Conservation (phyloP, 1,139 yeast genomes). For the Scheffersomyces insectosa region DNA sequence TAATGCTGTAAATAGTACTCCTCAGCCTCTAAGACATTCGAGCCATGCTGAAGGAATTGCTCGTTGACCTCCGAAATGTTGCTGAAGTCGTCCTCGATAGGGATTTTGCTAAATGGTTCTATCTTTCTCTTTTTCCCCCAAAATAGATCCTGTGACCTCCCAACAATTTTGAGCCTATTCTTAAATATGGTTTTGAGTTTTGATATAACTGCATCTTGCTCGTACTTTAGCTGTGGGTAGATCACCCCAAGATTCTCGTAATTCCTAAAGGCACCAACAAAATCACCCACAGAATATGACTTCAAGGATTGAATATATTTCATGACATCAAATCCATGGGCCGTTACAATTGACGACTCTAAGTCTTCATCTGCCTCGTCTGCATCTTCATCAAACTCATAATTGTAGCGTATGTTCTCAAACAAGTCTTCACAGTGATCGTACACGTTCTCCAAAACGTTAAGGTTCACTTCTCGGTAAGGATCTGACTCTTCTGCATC, state of each 20-base stretch:
- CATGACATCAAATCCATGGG: neutral
- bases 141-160: neutral
- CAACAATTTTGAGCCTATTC: neutral
- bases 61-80: neutral
- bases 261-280: too few species aligned
- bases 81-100: neutral
- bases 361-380: slow-evolving; percentile 9
- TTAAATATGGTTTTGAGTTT: neutral
- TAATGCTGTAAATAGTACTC: neutral
- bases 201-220: too few species aligned
- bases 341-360: neutral
- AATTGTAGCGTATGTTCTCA: slow-evolving; percentile 19
- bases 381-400: slow-evolving; percentile 22
- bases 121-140: neutral
- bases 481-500: slow-evolving; percentile 16
- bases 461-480: slow-evolving; percentile 10
- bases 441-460: slow-evolving; percentile 14
- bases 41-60: neutral
- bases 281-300: too few species aligned
- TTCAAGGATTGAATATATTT: neutral
- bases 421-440: slow-evolving; percentile 24
- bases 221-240: too few species aligned
- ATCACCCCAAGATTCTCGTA: too few species aligned
- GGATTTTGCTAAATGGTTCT: neutral
- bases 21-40: neutral